Conservation (phyloP, 257 asterid genomes). For the Echites panduratus region DNA sequence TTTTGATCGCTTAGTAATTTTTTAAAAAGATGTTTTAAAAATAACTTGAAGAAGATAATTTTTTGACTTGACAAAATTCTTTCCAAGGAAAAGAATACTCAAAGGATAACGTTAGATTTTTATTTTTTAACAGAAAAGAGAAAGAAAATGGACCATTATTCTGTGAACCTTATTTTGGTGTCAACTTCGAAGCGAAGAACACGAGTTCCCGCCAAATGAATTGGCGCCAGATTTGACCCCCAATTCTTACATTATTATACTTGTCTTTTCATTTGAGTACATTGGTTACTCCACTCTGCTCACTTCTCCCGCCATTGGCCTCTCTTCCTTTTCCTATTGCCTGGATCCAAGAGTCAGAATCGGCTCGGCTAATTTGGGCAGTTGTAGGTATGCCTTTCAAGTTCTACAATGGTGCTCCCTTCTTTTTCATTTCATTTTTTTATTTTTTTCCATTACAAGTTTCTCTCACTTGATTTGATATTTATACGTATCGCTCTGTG, state of each 20-base stretch:
- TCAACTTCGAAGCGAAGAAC: conserved; percentile 4
- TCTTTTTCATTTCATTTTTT: not conserved
- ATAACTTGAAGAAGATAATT: too few species aligned
- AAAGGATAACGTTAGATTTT: too few species aligned
- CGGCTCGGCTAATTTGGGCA: not conserved
- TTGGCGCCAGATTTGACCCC: conserved; percentile 35
- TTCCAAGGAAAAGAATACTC: too few species aligned
- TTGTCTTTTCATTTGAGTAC: not conserved
- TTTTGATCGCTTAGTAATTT: too few species aligned
- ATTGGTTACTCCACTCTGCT: not conserved
- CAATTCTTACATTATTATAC: not conserved
- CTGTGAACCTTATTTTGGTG: not conserved
- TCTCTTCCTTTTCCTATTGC: not conserved
- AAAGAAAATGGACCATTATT: too few species aligned
- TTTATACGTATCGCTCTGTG: not conserved
- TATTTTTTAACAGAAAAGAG: too few species aligned
- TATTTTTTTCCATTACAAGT: not conserved
- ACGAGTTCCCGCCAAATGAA: conserved; percentile 51
- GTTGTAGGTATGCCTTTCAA: too few species aligned
- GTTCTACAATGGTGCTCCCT: not conserved
- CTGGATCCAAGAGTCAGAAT: not conserved
- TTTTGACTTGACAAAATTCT: too few species aligned
- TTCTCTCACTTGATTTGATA: not conserved
- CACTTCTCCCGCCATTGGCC: not conserved
- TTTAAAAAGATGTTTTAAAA: too few species aligned